phyloP scores from a whole-genome alignment of 768 basidiomycete species.

The Collybia sp. region DNA sequence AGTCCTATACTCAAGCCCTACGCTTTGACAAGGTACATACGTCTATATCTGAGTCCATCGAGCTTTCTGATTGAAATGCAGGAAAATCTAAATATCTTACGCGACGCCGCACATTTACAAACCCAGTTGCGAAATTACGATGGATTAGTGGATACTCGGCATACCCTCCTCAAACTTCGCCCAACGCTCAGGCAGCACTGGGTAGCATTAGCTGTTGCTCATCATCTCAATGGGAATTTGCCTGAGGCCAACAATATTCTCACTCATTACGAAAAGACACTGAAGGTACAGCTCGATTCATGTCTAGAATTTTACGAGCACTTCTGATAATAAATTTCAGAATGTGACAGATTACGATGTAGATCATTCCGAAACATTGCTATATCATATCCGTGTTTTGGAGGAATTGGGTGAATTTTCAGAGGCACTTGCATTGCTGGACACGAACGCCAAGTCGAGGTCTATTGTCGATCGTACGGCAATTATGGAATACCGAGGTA shows the following conservation, averaged over 20 bases:
- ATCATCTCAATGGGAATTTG: slow-evolving; percentile 76
- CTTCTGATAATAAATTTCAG: slow-evolving; percentile 24
- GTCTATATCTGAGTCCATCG: slow-evolving; percentile 11
- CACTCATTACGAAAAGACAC: slow-evolving; percentile 61
- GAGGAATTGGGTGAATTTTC: slow-evolving; percentile 66
- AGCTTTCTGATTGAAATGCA: slow-evolving; percentile 22
- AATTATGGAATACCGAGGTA: slow-evolving; percentile 68
- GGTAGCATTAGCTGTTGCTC: slow-evolving; percentile 85
- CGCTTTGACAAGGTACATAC: slow-evolving; percentile 86
- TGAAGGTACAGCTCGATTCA: slow-evolving; percentile 53
- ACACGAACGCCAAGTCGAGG: slow-evolving; percentile 57
- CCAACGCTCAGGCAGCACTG: slow-evolving; percentile 86
- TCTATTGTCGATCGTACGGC: slow-evolving; percentile 68
- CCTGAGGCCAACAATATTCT: slow-evolving; percentile 67
- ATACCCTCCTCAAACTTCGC: slow-evolving; percentile 72
- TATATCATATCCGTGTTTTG: slow-evolving; percentile 72
- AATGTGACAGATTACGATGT: slow-evolving; percentile 75
- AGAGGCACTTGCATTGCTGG: slow-evolving; percentile 60
- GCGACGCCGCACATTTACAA: slow-evolving; percentile 86
- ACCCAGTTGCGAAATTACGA: slow-evolving; percentile 83
- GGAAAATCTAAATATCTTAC: slow-evolving; percentile 93
- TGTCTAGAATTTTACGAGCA: neutral
- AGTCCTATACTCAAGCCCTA: slow-evolving; percentile 88
- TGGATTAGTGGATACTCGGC: slow-evolving; percentile 74
- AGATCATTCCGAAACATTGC: slow-evolving; percentile 78